Conservation (phyloP, 192 early-diverging fungal species). For the Fimicolochytrium jonesii region DNA sequence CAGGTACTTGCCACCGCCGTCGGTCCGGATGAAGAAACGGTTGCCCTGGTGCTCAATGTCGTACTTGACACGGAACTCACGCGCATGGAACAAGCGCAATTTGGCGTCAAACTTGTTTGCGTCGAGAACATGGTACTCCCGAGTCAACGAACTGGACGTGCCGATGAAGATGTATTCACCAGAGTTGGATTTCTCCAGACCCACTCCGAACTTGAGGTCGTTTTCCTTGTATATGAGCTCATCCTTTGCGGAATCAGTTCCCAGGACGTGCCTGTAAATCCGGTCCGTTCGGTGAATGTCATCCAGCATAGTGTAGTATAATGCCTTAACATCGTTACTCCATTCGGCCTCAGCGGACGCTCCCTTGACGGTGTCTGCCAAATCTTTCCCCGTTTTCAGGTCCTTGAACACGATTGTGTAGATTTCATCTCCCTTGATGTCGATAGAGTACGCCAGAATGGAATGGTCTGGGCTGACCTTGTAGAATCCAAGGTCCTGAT, state of each 20-base stretch:
- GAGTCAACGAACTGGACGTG: constrained; percentile 25
- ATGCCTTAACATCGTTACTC: constrained; percentile 25
- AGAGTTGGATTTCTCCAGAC: constrained; percentile 27
- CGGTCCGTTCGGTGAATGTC: constrained; percentile 30
- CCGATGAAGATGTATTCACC: constrained; percentile 32
- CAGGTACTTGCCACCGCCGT: constrained; percentile 41
- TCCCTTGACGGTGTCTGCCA: constrained; percentile 23
- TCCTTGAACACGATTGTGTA: constrained; percentile 41
- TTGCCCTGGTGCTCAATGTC: constrained; percentile 41
- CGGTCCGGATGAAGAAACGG: constrained; percentile 38
- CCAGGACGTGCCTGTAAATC: constrained; percentile 31
- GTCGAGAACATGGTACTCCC: constrained; percentile 27
- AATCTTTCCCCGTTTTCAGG: constrained; percentile 27
- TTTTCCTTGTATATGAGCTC: constrained; percentile 35
- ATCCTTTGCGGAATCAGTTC: constrained; percentile 20
- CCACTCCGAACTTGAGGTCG: constrained; percentile 39
- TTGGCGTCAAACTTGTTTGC: constrained; percentile 7
- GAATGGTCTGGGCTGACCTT: constrained; percentile 31
- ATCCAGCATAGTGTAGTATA: constrained; percentile 37
- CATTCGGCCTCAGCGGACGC: constrained; percentile 22
- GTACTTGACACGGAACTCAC: constrained; percentile 36
- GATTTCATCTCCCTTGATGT: constrained; percentile 42
- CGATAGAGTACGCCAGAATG: constrained; percentile 39
- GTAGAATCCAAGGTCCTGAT: constrained; percentile 20
- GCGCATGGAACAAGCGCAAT: constrained; percentile 29